Base-by-base conservation (phyloP, 768 basidiomycete species). In the Leccinum obscurum region DNA sequence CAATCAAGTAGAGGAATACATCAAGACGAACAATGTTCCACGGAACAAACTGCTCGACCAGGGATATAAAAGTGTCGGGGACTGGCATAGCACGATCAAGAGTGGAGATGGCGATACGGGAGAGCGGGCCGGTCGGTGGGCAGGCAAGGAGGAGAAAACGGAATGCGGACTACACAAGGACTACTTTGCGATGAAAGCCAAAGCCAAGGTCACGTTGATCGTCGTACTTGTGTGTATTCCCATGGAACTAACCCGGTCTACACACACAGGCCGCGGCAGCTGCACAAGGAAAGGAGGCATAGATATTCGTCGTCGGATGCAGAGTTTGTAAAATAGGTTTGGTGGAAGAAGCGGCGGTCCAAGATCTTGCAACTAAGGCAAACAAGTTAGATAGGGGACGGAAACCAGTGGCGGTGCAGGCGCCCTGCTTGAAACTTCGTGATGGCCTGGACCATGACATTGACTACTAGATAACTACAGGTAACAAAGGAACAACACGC, bases 141-240 rank as follows among this genome's bases (percentile, higher is more conserved):
- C 89, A 3, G 93, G 91, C 6, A 88, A 83, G 71, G 80, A 82
- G 61, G 78, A 78, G 46, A 99, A 98, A 82, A 93, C 93, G 2
- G 96, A 98, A 74, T 98, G 97, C 73, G 97, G 97, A 3, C 72
- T 99, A 62, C 96, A 99, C 75, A 85, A 88, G 73, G 93, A 98
- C 68, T 96, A 92, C 72, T 95, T 89, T 69, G 78, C 81, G 65
- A 84, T 92, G 84, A 88, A 87, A 66, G 76, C 76, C 3, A 81
- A 83, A 55, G 83, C 81, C 2, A 80, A 81, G 69, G 71, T 71
- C 37, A 14, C 3, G 48, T 44, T 44, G 44, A 20, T 49, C 14
- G 5, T 14, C 22, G 1, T 48, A 48, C 13, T 14, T 5, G n/a
- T 44, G 35, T 44, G 8, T 17, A 13, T 24, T 22, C 6, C 13